These are phyloP conservation scores for Aureobasidium sp. DNA, from an alignment of 2,329 filamentous ascomycete species.

Conservation along the genomic window DNA sequence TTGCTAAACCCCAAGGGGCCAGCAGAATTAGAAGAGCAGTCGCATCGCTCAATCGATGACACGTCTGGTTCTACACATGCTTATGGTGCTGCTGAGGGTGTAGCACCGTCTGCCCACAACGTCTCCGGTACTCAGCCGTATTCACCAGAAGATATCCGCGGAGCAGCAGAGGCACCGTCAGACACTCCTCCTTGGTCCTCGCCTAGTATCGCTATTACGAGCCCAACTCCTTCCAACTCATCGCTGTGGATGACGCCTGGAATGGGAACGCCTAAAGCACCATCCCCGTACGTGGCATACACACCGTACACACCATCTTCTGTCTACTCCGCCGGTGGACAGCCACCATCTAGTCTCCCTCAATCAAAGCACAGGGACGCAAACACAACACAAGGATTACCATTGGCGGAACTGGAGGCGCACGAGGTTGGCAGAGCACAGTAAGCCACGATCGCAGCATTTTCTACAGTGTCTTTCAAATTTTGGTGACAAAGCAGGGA, in stretches of 20 bases:
- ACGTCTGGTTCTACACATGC: background rate
- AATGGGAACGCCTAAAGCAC: background rate
- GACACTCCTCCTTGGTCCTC: background rate
- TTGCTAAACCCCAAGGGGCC: background rate
- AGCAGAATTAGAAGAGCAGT: constrained; percentile 1
- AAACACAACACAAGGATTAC: background rate
- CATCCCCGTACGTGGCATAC: background rate
- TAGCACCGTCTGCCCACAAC: background rate
- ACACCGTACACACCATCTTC: constrained; percentile 2
- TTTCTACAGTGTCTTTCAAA: background rate
- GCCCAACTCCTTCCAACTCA: constrained; percentile 8
- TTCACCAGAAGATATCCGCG: constrained; percentile 1
- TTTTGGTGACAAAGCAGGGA: background rate
- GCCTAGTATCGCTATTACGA: background rate
- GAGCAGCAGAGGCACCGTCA: constrained; percentile 7
- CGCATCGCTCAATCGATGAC: background rate
- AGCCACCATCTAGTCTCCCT: constrained; percentile 13
- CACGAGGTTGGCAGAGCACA: constrained; percentile 5
- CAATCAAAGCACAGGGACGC: background rate
- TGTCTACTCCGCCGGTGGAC: background rate
- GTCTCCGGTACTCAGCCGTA: background rate
- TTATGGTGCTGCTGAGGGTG: background rate
- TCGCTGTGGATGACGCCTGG: background rate
- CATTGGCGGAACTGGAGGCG: constrained; percentile 9
- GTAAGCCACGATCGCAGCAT: background rate